These are phyloP conservation scores for Solanum dulcamara DNA, from an alignment of 257 asterid genomes.

Conservation along the genomic window DNA sequence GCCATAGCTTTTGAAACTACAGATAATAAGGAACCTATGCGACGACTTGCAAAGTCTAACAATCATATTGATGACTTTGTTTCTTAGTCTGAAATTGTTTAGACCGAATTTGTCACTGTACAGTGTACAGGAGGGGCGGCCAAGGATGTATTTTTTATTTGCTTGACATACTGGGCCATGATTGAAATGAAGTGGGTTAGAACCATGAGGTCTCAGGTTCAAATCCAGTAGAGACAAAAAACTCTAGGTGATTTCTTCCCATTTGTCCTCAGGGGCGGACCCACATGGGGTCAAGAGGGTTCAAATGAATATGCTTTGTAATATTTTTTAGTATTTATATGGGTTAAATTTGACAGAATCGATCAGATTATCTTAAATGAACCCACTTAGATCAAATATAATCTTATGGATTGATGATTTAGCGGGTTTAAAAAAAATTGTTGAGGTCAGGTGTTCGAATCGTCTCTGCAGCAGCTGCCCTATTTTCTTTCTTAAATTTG, in stretches of 20 bases:
- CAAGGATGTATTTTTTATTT: not conserved
- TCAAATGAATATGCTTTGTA: too few species aligned
- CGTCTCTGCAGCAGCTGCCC: not conserved
- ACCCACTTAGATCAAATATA: not conserved
- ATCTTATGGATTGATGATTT: not conserved
- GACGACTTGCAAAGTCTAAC: not conserved
- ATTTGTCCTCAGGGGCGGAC: too few species aligned
- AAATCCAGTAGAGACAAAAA: too few species aligned
- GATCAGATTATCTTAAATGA: not conserved
- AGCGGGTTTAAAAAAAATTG: not conserved
- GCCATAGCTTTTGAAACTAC: not conserved
- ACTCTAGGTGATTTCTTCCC: too few species aligned
- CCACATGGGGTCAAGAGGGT: too few species aligned
- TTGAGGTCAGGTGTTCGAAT: not conserved
- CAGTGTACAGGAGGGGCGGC: not conserved
- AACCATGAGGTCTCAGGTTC: too few species aligned
- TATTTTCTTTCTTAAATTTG: not conserved
- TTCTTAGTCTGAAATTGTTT: not conserved
- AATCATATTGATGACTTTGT: not conserved
- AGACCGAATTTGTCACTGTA: not conserved
- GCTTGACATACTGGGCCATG: not conserved
- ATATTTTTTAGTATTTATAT: too few species aligned
- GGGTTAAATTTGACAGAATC: too few species aligned
- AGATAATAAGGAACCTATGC: not conserved
- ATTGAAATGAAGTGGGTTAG: too few species aligned